Percentiles rank a stretch among this genome's conserved stretches.
These are phyloP conservation scores for Panus rudis DNA, from an alignment of 768 basidiomycete species.

Conservation along the genomic window DNA sequence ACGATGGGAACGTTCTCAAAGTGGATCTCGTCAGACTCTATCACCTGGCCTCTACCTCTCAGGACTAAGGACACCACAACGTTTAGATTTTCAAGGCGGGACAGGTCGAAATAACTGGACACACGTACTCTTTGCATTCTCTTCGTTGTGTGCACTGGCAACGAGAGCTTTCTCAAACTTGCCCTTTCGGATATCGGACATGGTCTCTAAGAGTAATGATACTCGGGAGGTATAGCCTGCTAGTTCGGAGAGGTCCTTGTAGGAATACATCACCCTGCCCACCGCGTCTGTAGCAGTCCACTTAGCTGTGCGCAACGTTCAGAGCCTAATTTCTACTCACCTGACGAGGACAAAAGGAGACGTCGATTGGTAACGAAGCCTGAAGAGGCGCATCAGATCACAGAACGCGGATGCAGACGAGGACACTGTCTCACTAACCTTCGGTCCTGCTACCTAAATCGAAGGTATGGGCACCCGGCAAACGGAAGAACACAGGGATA, in stretches of 20 bases:
- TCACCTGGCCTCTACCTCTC: slow-evolving; percentile 66
- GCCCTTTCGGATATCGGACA: slow-evolving; percentile 77
- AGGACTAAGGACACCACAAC: slow-evolving; percentile 45
- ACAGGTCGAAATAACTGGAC: neutral
- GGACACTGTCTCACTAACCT: slow-evolving; percentile 39
- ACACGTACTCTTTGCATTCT: slow-evolving; percentile 66
- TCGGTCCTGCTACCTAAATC: slow-evolving; percentile 89
- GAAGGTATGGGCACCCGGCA: slow-evolving; percentile 57
- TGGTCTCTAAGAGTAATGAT: slow-evolving; percentile 80
- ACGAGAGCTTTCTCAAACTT: slow-evolving; percentile 87
- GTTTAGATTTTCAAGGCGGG: neutral
- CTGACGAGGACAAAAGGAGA: slow-evolving; percentile 79
- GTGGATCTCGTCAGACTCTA: slow-evolving; percentile 82
- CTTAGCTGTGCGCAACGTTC: neutral
- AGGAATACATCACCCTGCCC: slow-evolving; percentile 94
- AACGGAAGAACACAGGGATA: slow-evolving; percentile 86
- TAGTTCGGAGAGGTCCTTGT: slow-evolving; percentile 93
- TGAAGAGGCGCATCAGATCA: slow-evolving; percentile 21
- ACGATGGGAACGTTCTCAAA: slow-evolving; percentile 94
- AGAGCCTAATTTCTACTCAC: slow-evolving; percentile 33
- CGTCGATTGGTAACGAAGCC: slow-evolving; percentile 97
- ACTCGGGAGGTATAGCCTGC: slow-evolving; percentile 95
- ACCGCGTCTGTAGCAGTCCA: slow-evolving; percentile 87
- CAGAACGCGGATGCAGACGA: neutral
- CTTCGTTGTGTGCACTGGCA: slow-evolving; percentile 62